These are phyloP conservation scores for Durusdinium trenchii DNA, from an alignment of 73 alveolate genomes.

Conservation along the genomic window DNA sequence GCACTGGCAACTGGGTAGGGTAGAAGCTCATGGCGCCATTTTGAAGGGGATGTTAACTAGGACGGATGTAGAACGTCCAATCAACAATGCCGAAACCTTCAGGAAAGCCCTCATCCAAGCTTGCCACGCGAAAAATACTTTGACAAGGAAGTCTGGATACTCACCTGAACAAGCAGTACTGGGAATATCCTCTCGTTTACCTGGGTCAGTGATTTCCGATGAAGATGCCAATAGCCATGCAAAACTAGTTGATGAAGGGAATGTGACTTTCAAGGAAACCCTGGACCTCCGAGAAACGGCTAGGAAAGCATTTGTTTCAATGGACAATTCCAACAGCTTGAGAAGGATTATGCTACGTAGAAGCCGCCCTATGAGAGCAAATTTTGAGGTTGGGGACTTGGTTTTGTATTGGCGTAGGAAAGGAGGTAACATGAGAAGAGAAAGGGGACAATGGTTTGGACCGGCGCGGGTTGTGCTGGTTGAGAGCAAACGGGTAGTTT, in stretches of 20 bases:
- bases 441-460: neutral
- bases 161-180: slow-evolving; percentile 6
- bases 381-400: neutral
- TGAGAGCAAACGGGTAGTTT: neutral
- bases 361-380: neutral
- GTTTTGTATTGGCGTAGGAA: slow-evolving; percentile 16
- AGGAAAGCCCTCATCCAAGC: neutral
- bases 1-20: slow-evolving; percentile 52
- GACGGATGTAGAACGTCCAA: neutral
- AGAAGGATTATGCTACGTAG: neutral
- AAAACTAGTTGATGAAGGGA: neutral
- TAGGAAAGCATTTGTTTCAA: neutral
- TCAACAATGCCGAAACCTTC: neutral
- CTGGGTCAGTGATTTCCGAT: neutral
- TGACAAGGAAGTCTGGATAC: neutral
- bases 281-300: neutral
- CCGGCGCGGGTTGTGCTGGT: neutral
- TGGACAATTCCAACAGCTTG: slow-evolving; percentile 19
- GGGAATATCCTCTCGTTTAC: neutral
- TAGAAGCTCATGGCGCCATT: neutral
- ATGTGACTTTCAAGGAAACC: neutral
- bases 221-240: neutral
- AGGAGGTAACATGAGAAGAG: neutral
- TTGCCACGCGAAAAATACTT: neutral
- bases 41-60: neutral